Percentiles rank a stretch among this genome's conserved stretches.
These are phyloP conservation scores for Arachis stenosperma DNA, from an alignment of 306 rosid species.

Conservation along the genomic window DNA sequence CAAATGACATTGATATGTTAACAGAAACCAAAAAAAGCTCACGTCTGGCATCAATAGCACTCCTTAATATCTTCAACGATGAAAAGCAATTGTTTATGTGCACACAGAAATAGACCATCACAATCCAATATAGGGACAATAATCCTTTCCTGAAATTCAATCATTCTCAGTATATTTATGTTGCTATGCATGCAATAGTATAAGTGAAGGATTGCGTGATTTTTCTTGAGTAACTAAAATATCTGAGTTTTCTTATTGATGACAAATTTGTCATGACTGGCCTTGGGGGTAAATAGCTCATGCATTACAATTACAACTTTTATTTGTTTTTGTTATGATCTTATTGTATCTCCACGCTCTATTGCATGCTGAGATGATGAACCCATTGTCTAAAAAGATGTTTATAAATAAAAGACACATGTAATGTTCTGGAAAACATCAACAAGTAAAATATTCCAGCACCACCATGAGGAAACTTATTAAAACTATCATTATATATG, in stretches of 20 bases:
- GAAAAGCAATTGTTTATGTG: slow-evolving; percentile 1
- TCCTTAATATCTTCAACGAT: not conserved
- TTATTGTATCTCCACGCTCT: no score
- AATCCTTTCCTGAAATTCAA: slow-evolving; percentile 4
- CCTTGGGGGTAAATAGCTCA: no score
- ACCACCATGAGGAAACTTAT: slow-evolving; percentile 32
- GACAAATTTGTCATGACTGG: no score
- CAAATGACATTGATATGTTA: not conserved
- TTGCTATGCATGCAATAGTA: no score
- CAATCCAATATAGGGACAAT: not conserved
- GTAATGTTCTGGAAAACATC: slow-evolving; percentile 15
- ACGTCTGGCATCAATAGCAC: not conserved
- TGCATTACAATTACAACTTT: no score
- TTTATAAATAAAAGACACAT: slow-evolving; percentile 7
- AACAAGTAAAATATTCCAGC: slow-evolving; percentile 16
- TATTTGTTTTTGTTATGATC: no score
- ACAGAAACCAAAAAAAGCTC: slow-evolving; percentile 14
- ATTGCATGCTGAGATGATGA: no score
- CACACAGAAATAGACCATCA: not conserved
- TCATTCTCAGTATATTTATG: not conserved
- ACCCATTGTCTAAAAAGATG: no score
- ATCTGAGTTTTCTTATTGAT: no score
- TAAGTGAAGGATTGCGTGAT: no score
- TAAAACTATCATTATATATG: slow-evolving; percentile 22
- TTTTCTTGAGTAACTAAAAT: no score